Evolutionary conservation across 306 rosid genomes (phyloP).

Genomic region (Lagenaria siceraria): DNA sequence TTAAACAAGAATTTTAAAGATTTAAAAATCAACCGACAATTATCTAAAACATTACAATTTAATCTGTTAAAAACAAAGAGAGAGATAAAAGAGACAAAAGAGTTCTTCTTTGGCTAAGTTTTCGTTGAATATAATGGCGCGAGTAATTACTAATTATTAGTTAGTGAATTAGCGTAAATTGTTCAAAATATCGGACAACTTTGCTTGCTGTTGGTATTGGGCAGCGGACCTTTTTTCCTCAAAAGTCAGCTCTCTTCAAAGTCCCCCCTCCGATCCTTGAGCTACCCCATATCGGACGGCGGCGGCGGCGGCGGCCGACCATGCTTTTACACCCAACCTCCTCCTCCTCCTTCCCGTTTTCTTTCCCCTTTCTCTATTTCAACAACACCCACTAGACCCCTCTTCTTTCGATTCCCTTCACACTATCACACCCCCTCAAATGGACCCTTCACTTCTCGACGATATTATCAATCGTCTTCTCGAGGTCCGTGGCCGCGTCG

Average conservation of each 20-base stretch:
- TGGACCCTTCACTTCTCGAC: constrained; percentile 68
- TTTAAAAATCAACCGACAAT: too few relatives aligned
- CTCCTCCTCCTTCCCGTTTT: not conserved
- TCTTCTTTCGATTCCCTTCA: not conserved
- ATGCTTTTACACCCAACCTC: constrained; percentile 1
- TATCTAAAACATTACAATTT: too few relatives aligned
- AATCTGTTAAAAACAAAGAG: too few relatives aligned
- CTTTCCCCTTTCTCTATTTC: not conserved
- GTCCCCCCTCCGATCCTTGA: not conserved
- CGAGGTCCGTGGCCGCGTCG: constrained; percentile 71
- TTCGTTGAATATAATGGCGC: not conserved
- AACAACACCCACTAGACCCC: not conserved
- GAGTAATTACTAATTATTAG: not conserved
- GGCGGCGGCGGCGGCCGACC: constrained; percentile 3
- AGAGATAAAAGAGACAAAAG: too few relatives aligned
- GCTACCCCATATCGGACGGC: not conserved
- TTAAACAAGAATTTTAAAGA: too few relatives aligned
- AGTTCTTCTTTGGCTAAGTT: not conserved
- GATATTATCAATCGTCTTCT: constrained; percentile 79
- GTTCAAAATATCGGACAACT: not conserved
- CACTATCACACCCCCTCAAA: not conserved
- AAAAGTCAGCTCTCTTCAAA: constrained; percentile 5
- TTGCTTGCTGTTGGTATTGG: not conserved
- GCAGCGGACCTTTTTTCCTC: not conserved
- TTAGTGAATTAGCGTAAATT: not conserved